Evolutionary conservation across 352 stramenopile species (phyloP).

Genomic region (Globisporangium alternatum): DNA sequence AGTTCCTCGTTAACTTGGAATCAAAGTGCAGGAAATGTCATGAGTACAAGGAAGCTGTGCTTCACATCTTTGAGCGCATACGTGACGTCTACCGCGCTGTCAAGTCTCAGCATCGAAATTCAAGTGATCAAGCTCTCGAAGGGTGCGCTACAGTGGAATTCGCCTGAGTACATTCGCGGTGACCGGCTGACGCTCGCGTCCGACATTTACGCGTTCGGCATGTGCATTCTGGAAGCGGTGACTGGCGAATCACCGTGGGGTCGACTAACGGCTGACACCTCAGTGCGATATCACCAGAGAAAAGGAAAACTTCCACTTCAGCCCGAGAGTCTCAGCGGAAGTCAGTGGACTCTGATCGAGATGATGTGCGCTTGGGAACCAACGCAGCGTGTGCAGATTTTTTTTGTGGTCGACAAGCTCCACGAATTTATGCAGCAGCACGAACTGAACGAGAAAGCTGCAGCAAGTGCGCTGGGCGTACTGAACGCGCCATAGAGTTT

Average conservation of each 20-base stretch:
- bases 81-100: background rate
- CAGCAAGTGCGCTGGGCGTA: no score
- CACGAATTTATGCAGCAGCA: background rate
- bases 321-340: background rate
- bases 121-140: background rate
- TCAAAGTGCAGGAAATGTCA: background rate
- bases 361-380: constrained; percentile 15
- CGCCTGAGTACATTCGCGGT: constrained; percentile 10
- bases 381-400: background rate
- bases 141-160: constrained; percentile 20
- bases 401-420: constrained; percentile 4
- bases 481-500: no score
- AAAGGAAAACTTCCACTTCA: constrained; percentile 1
- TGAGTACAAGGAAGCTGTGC: background rate
- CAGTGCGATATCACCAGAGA: constrained; percentile 6
- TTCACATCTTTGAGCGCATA: background rate
- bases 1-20: background rate
- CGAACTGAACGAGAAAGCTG: background rate
- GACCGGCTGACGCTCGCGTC: constrained; percentile 10
- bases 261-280: background rate
- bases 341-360: constrained; percentile 18
- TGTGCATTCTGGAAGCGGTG: constrained; percentile 22
- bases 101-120: background rate
- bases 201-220: constrained; percentile 25
- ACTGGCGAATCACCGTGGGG: constrained; percentile 18